Evolutionary conservation across 2,329 filamentous ascomycete genomes (phyloP), one percentile per base, ranked within the genome.

Genomic region (Pestalotiopsis sp.): DNA sequence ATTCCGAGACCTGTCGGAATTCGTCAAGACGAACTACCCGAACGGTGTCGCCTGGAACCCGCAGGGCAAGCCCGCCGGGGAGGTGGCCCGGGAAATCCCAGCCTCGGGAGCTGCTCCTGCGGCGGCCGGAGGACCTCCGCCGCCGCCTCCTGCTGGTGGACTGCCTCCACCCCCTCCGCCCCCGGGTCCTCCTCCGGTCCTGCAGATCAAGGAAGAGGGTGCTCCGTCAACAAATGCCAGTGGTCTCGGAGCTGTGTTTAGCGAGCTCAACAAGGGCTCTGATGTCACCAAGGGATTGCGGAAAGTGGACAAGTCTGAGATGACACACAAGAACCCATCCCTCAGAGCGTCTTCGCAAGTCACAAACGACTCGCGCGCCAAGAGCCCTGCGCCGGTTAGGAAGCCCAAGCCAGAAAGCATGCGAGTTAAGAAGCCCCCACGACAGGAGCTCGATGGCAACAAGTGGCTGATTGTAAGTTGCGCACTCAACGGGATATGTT

Each of bases 241-340:
- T 7, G 94, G 95, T 68, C 90, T 97, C 80, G 90, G 90, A 25
- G 94, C 95, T 27, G 94, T 99, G 2, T 99, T 99, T 79, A 92
- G 91, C 56, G 92, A 98, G 73, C 84, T 99, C 66, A 98, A 98
- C 82, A 91, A 92, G 79, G 96, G 96, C 68, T 90, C 93, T 70
- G 86, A 89, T n/a, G 93, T 99, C 69, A 99, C 96, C 4, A 90
- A 93, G 73, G 91, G 93, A 39, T 86, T 99, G 45, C 92, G 93
- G 73, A 99, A 98, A 85, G 96, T 99, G 64, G 95, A 98, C 83
- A 92, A 91, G 78, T 96, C 93, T 67, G 87, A 98, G 80, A 98
- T 98, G 95, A 99, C 96, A 70, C 96, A 99, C 83, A 98, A 98
- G 85, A 99, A 99, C 82, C 96, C 96, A 14, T 89, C 91, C 11